These are phyloP conservation scores for Cardamine chenopodiifolia DNA, from an alignment of 345 rosid species.

Conservation along the genomic window DNA sequence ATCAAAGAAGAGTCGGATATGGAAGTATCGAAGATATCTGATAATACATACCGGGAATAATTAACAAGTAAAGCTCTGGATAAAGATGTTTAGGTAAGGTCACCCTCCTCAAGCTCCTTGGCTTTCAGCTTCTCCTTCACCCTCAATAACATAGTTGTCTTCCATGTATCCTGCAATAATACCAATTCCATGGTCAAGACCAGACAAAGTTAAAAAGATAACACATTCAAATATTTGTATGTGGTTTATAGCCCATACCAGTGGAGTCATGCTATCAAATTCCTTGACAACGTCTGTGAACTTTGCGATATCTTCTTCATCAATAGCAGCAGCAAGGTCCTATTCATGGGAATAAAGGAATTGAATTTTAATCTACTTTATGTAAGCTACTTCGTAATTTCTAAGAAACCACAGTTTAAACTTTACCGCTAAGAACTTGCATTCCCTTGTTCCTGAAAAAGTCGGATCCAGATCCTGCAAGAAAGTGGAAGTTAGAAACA, in stretches of 20 bases:
- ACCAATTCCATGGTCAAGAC: conserved; percentile 18
- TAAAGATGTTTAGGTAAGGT: conserved; percentile 67
- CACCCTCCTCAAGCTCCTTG: conserved; percentile 93
- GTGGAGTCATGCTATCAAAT: conserved; percentile 95
- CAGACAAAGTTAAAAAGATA: not conserved
- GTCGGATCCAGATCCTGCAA: conserved; percentile 94
- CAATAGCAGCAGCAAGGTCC: conserved; percentile 85
- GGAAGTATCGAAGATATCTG: conserved; percentile 29
- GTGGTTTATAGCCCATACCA: conserved; percentile 52
- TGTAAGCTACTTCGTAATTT: conserved; percentile 9
- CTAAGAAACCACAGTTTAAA: not conserved
- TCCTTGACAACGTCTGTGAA: conserved; percentile 93
- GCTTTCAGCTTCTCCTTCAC: conserved; percentile 98
- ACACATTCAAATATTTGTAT: not conserved
- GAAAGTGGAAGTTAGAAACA: conserved; percentile 31
- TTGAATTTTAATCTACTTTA: not conserved
- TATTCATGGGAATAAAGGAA: conserved; percentile 25
- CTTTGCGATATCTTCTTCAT: conserved; percentile 92
- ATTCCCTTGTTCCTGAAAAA: conserved; percentile 91
- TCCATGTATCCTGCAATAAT: conserved; percentile 80
- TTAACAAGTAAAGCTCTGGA: conserved; percentile 14
- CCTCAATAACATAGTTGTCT: conserved; percentile 90
- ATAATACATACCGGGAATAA: conserved; percentile 19
- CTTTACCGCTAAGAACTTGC: conserved; percentile 65
- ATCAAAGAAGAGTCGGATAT: conserved; percentile 27